phyloP scores from a whole-genome alignment of 2,329 filamentous ascomycete genomes.

The Fusarium scirpi region DNA sequence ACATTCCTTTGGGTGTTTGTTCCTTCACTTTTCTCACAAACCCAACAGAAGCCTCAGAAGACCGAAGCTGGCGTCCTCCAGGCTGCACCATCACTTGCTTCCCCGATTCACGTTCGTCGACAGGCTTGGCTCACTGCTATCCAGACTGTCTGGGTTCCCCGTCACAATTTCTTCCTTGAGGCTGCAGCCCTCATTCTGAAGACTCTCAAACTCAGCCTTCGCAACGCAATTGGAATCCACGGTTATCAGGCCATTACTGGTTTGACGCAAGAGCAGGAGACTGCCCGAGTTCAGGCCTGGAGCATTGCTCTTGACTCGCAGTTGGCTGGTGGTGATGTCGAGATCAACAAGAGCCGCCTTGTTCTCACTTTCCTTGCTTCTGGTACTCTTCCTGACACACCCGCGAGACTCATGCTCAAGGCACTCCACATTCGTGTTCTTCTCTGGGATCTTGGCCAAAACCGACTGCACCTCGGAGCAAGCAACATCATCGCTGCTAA shows the following conservation, averaged over 20 bases:
- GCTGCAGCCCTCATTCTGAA: conserved; percentile 84
- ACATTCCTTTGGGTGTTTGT: conserved; percentile 67
- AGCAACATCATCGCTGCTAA: conserved; percentile 78
- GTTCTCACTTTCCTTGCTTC: conserved; percentile 89
- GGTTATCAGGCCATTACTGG: conserved; percentile 84
- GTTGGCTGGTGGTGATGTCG: conserved; percentile 87
- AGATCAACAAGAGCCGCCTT: conserved; percentile 88
- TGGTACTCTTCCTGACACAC: conserved; percentile 85
- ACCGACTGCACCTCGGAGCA: conserved; percentile 71
- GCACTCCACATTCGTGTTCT: conserved; percentile 91
- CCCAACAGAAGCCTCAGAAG: conserved; percentile 64
- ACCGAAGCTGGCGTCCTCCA: conserved; percentile 58
- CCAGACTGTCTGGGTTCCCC: conserved; percentile 91
- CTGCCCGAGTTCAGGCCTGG: conserved; percentile 90
- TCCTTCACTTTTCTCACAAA: conserved; percentile 62
- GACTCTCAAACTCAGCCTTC: conserved; percentile 82
- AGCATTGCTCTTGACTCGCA: conserved; percentile 93
- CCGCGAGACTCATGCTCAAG: conserved; percentile 88
- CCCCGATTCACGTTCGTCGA: conserved; percentile 85
- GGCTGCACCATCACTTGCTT: conserved; percentile 78
- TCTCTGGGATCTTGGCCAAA: conserved; percentile 80
- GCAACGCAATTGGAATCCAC: conserved; percentile 80
- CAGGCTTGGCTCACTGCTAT: conserved; percentile 94
- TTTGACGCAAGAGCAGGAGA: conserved; percentile 85
- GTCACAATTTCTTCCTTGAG: conserved; percentile 87